Percentiles rank a stretch among this genome's conserved stretches.
Conservation (phyloP, 371 early-diverging fungal genomes). For the Edhazardia aedis region DNA sequence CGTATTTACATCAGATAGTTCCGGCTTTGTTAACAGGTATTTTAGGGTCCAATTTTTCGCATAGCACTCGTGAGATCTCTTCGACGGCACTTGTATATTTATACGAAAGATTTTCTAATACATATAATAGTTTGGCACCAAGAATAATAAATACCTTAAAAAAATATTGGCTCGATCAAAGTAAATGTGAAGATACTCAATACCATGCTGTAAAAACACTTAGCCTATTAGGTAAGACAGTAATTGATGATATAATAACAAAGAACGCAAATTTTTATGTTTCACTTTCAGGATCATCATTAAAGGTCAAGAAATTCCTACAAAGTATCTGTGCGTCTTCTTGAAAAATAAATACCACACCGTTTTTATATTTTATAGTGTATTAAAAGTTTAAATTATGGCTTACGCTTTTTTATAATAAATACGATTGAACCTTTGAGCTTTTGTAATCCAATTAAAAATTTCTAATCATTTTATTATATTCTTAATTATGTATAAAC, state of each 20-base stretch:
- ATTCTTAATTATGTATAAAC: no score
- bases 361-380: no score
- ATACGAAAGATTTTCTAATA: constrained; percentile 33
- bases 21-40: constrained; percentile 78
- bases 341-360: no score
- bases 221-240: constrained; percentile 16
- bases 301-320: no score
- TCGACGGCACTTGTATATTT: constrained; percentile 39
- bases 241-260: constrained; percentile 16
- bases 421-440: no score
- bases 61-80: constrained; percentile 19
- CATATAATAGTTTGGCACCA: constrained; percentile 44
- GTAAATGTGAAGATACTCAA: constrained; percentile 31
- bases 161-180: constrained; percentile 41
- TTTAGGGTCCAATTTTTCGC: constrained; percentile 51
- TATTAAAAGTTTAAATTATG: no score
- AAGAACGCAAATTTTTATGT: constrained; percentile 14
- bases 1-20: constrained; percentile 89
- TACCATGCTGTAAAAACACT: constrained; percentile 42
- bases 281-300: no score
- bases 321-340: no score
- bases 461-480: no score
- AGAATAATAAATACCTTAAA: constrained; percentile 39
- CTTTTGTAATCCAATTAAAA: no score
- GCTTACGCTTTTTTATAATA: no score